These are phyloP conservation scores for Petunia secreta DNA, from an alignment of 257 asterid genomes.

Conservation along the genomic window DNA sequence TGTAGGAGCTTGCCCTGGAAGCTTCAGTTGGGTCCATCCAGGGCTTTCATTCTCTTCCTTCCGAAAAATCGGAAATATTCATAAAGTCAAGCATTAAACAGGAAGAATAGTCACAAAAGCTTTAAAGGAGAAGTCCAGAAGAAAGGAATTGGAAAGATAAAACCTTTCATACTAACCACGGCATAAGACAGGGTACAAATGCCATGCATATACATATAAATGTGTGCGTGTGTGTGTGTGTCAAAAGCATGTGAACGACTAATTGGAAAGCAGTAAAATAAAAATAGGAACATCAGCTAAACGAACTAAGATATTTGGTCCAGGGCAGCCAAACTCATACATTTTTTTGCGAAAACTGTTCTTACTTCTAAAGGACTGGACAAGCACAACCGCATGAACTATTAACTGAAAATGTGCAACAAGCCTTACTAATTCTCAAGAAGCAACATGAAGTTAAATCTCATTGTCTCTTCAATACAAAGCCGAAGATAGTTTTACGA, in stretches of 20 bases:
- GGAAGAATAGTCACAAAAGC: not conserved
- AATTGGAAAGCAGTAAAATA: not conserved
- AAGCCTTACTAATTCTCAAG: conserved; percentile 8
- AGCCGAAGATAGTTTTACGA: not conserved
- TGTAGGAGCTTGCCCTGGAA: conserved; percentile 99
- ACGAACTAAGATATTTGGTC: not conserved
- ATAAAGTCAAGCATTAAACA: not conserved
- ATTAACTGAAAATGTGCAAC: conserved; percentile 18
- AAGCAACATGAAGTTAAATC: conserved; percentile 23
- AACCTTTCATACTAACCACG: not conserved
- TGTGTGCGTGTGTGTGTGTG: not conserved
- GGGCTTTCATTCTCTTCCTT: conserved; percentile 96
- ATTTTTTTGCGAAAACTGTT: not conserved
- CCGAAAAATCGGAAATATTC: conserved; percentile 46
- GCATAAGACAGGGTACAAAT: not conserved
- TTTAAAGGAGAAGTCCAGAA: conserved; percentile 9
- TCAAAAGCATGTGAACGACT: not conserved
- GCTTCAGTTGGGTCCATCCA: conserved; percentile 98
- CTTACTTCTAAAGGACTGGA: conserved; percentile 14
- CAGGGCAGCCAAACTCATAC: conserved; percentile 13
- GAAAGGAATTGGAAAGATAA: conserved; percentile 9
- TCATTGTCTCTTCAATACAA: conserved; percentile 3
- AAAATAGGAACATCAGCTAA: not conserved
- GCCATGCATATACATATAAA: not conserved
- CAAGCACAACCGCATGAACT: conserved; percentile 11